Percentiles rank a stretch among this genome's conserved stretches.
Evolutionary conservation across 495 filamentous ascomycete species (phyloP).

Genomic region (Daldinia concentrica): DNA sequence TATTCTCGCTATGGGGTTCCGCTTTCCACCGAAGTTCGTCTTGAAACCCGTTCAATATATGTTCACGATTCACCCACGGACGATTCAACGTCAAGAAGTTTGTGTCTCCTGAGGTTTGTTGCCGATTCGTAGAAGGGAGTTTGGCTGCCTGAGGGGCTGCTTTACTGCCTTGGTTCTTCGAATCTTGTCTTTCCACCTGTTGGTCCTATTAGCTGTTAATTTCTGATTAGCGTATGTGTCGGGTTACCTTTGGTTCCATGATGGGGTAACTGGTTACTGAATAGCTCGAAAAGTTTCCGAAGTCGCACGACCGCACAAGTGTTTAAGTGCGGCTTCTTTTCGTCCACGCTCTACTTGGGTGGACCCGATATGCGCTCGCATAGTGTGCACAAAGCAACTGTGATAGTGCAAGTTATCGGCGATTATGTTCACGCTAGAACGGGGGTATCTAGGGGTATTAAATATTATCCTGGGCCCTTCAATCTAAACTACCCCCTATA

Average conservation of each 20-base stretch:
- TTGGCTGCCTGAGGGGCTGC: not conserved
- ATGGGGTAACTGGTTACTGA: not conserved
- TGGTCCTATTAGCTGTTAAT: constrained; percentile 11
- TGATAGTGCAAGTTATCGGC: not conserved
- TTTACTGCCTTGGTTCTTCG: not conserved
- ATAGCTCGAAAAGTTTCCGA: not conserved
- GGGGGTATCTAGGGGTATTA: constrained; percentile 8
- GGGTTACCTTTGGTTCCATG: constrained; percentile 30
- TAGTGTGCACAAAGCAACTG: not conserved
- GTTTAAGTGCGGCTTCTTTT: not conserved
- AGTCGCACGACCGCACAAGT: not conserved
- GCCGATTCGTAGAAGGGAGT: not conserved
- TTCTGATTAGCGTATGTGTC: not conserved
- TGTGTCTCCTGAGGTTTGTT: not conserved
- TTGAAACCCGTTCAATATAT: not conserved
- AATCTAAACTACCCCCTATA: not conserved
- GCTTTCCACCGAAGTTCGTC: constrained; percentile 4
- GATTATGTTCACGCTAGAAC: not conserved
- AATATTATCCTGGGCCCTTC: constrained; percentile 5
- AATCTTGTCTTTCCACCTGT: constrained; percentile 6
- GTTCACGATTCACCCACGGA: constrained; percentile 19
- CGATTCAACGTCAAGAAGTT: constrained; percentile 11
- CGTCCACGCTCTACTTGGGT: constrained; percentile 7
- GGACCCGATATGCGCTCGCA: not conserved
- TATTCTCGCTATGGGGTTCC: not conserved